Conservation (phyloP, 108 stramenopile species). For the Nannochloropsis salina region DNA sequence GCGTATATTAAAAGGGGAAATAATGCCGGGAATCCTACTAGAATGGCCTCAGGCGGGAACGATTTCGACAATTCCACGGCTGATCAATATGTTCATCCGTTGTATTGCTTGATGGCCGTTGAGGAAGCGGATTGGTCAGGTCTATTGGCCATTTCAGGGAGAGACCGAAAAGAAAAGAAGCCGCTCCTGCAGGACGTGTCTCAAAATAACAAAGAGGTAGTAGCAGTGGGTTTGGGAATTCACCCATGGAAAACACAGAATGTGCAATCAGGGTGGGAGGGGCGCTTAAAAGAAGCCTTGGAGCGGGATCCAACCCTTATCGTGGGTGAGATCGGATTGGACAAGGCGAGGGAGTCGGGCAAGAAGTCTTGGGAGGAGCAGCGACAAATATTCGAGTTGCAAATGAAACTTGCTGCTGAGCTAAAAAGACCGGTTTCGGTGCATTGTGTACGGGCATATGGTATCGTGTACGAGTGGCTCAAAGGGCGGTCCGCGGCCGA, state of each 20-base stretch:
- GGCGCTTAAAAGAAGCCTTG: neutral
- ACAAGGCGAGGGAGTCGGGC: neutral
- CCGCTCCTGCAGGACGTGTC: too few species aligned
- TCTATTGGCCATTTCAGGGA: neutral
- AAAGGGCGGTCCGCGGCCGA: neutral
- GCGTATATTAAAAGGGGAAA: too few species aligned
- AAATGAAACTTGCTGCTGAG: conserved; percentile 20
- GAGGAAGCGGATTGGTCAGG: neutral
- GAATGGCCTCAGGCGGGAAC: too few species aligned
- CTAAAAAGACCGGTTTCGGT: neutral
- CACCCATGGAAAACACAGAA: neutral
- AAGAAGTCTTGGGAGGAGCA: neutral
- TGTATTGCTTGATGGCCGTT: conserved; percentile 7
- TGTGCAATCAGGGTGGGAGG: neutral
- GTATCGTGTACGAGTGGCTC: conserved; percentile 3
- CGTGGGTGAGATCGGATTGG: conserved; percentile 2
- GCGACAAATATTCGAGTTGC: neutral
- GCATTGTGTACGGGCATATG: neutral
- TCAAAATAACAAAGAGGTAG: neutral
- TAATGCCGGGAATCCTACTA: too few species aligned
- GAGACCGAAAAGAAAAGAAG: neutral
- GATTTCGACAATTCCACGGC: too few species aligned
- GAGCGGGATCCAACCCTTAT: neutral
- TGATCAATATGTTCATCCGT: neutral
- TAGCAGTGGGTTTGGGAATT: neutral